Base-by-base conservation (phyloP, 2,329 filamentous ascomycete genomes). In the Ambrosiella beaveri region DNA sequence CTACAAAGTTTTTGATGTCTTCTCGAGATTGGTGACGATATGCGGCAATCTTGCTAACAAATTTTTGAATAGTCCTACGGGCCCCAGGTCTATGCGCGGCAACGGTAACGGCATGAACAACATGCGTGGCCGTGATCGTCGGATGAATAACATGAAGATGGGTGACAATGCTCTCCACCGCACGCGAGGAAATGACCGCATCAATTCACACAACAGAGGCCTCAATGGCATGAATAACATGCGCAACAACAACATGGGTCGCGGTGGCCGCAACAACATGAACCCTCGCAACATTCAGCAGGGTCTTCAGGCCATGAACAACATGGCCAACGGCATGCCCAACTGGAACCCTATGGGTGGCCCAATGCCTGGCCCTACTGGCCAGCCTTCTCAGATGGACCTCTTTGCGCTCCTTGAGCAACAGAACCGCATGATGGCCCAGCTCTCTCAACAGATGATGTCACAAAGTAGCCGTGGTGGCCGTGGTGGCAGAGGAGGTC, bases 1-100 rank as follows among this genome's bases (percentile, higher is more conserved):
- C 8, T 49, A 11, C 9, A 2, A 7, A 9, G 8, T 9, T 51
- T 35, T 51, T n/a, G 15, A 11, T 51, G 9, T 36, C 15, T 35
- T 27, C 3, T 27, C 5, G 27, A 27, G 5, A 27, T 27, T 27
- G 27, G 27, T 3, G 27, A 27, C 27, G 27, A 27, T 27, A 27
- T 4, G 27, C 27, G 27, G 27, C 27, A 27, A 4, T 3, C 19
- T 27, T 27, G 45, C 53, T 58, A 53, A 61, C 55, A 41, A 13
- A n/a, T 56, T 27, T 38, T 36, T 19, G 61, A 65, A 60, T 65
- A 96, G 91, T 66, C 93, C 93, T 8, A 97, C 89, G 56, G 93
- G 91, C 59, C 93, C 93, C 15, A 93, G 90, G 69, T 89, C 90
- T 39, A 95, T 97, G 89, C 86, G 93, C 68, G 80, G 80, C 56